Conservation (phyloP, 2,329 filamentous ascomycete species). For the Tothia fuscella region DNA sequence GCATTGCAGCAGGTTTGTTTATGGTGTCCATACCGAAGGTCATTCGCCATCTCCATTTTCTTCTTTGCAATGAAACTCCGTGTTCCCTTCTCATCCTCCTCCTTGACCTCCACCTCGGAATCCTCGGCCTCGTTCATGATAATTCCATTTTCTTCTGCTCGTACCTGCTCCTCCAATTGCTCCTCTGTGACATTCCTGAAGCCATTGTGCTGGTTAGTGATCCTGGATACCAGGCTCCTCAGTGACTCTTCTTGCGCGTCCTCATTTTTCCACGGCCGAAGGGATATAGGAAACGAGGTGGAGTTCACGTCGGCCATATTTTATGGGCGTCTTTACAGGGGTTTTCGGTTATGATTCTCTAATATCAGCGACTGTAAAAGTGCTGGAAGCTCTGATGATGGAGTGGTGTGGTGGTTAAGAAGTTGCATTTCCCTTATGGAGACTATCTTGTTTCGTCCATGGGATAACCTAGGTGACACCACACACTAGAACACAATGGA, state of each 20-base stretch:
- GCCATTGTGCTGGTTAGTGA: constrained; percentile 66
- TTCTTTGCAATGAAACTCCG: constrained; percentile 27
- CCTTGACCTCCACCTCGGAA: constrained; percentile 30
- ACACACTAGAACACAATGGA: no score
- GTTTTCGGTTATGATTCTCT: no score
- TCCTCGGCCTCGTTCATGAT: constrained; percentile 25
- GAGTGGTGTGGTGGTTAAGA: no score
- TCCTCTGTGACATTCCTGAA: constrained; percentile 72
- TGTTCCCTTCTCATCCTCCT: constrained; percentile 36
- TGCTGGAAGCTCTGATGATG: no score
- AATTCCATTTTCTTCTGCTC: constrained; percentile 14
- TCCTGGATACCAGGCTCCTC: constrained; percentile 64
- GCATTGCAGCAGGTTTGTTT: background rate
- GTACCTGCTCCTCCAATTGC: constrained; percentile 57
- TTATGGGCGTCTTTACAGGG: no score
- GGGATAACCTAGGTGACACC: no score
- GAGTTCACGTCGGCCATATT: no score
- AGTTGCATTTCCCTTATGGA: no score
- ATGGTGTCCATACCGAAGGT: constrained; percentile 22
- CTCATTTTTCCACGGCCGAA: constrained; percentile 50
- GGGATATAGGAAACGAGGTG: constrained; percentile 39
- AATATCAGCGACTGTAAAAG: no score
- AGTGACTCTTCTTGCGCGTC: constrained; percentile 49
- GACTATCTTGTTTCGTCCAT: no score
- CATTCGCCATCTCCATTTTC: constrained; percentile 30